A percentile compares a stretch with the other conserved stretches of the same genome.
Evolutionary conservation across 306 rosid genomes (phyloP).

Genomic region (Albizia julibrissin): DNA sequence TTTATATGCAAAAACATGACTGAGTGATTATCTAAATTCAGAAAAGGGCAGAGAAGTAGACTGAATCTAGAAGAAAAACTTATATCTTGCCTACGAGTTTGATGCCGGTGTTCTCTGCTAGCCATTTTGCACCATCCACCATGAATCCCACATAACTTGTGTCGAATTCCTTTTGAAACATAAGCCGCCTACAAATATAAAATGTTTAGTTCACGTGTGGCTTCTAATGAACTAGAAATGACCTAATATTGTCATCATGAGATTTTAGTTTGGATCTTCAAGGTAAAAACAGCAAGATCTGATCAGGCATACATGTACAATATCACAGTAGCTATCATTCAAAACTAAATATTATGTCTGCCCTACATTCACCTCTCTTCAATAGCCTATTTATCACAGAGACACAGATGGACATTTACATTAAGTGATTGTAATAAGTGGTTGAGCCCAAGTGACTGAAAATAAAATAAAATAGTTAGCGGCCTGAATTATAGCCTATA

Average conservation of each 20-base stretch:
- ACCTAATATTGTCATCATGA: slow-evolving; percentile 20
- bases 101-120: slow-evolving; percentile 86
- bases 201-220: slow-evolving; percentile 22
- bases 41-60: slow-evolving; percentile 21
- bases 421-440: too few relatives aligned
- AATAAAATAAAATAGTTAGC: neutral
- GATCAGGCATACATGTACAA: slow-evolving; percentile 5
- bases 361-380: slow-evolving; percentile 1
- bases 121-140: slow-evolving; percentile 88
- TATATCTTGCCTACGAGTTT: slow-evolving; percentile 70
- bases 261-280: slow-evolving; percentile 1
- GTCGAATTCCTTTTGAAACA: slow-evolving; percentile 74
- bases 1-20: neutral
- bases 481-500: neutral
- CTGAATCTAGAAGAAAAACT: slow-evolving; percentile 10
- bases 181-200: slow-evolving; percentile 66
- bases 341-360: slow-evolving; percentile 13
- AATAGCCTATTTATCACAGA: neutral
- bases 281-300: slow-evolving; percentile 20
- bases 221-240: slow-evolving; percentile 19
- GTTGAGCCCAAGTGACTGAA: neutral
- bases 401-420: too few relatives aligned
- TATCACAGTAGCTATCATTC: neutral
- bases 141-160: slow-evolving; percentile 74
- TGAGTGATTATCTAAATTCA: neutral